Percentiles rank a stretch among this genome's conserved stretches.
Evolutionary conservation across 2,329 filamentous ascomycete genomes (phyloP).

Genomic region (Ophiocordyceps sinensis): DNA sequence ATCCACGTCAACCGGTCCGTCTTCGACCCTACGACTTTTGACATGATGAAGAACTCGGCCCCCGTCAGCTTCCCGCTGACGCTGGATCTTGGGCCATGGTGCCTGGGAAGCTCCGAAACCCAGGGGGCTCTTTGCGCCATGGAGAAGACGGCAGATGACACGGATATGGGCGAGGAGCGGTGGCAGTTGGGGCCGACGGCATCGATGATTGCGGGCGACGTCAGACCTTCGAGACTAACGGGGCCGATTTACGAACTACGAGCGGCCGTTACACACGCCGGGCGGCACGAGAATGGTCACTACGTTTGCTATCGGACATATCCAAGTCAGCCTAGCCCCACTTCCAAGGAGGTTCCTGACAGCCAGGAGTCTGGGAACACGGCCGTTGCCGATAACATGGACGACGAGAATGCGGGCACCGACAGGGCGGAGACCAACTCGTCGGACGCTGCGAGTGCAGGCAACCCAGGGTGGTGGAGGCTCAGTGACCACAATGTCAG

Average conservation of each 20-base stretch:
- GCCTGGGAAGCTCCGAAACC: conserved; percentile 44
- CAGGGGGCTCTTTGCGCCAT: background rate
- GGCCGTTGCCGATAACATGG: conserved; percentile 1
- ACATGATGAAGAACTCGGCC: conserved; percentile 71
- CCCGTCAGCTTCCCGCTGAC: conserved; percentile 59
- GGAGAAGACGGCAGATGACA: conserved; percentile 5
- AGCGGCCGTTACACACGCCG: conserved; percentile 78
- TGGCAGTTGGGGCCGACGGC: conserved; percentile 55
- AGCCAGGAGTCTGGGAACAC: background rate
- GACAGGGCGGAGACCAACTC: conserved; percentile 1
- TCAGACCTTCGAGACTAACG: conserved; percentile 32
- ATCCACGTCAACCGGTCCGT: conserved; percentile 86
- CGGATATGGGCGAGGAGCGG: conserved; percentile 33
- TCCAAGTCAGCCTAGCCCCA: conserved; percentile 7
- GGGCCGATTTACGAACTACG: conserved; percentile 61
- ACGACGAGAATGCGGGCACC: conserved; percentile 3
- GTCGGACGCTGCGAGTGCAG: conserved; percentile 1
- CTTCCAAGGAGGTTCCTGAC: background rate
- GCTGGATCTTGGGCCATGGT: conserved; percentile 75
- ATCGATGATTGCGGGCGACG: conserved; percentile 57
- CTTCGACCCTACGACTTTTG: conserved; percentile 71
- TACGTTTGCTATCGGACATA: conserved; percentile 84
- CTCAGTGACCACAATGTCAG: conserved; percentile 81
- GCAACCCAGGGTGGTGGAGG: conserved; percentile 62
- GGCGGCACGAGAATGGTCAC: conserved; percentile 87